These are phyloP conservation scores for Pyrenochaeta sp. DNA, from an alignment of 2,329 filamentous ascomycete genomes.

Conservation along the genomic window DNA sequence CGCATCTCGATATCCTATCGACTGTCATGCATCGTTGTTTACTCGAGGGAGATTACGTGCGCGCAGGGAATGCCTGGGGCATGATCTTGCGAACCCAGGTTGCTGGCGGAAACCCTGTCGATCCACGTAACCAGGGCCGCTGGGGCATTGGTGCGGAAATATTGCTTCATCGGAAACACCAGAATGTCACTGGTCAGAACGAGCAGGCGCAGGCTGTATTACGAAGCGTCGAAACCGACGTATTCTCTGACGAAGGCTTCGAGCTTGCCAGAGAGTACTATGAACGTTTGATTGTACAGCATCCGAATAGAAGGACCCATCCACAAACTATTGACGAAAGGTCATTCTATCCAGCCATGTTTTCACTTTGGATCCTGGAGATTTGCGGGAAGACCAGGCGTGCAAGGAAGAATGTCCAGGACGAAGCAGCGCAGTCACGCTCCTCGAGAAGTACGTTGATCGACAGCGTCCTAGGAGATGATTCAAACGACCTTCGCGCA, in stretches of 20 bases:
- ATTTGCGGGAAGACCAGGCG: constrained; percentile 67
- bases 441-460: constrained; percentile 23
- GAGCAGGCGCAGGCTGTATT: not conserved
- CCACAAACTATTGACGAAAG: constrained; percentile 69
- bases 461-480: constrained; percentile 12
- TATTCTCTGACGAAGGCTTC: constrained; percentile 58
- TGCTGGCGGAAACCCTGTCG: constrained; percentile 63
- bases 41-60: constrained; percentile 71
- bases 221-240: constrained; percentile 6
- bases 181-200: not conserved
- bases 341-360: constrained; percentile 83
- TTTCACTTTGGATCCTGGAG: constrained; percentile 82
- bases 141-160: constrained; percentile 91
- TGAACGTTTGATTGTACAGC: constrained; percentile 77
- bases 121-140: constrained; percentile 72
- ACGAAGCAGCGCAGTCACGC: constrained; percentile 6
- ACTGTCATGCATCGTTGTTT: constrained; percentile 77
- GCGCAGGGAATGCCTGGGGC: constrained; percentile 78
- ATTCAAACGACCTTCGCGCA: constrained; percentile 12
- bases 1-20: constrained; percentile 72
- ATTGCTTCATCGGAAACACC: constrained; percentile 66
- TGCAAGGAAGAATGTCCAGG: constrained; percentile 36
- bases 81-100: constrained; percentile 72
- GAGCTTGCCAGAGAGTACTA: constrained; percentile 73
- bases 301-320: constrained; percentile 70